Percentiles rank a stretch among this genome's conserved stretches.
Evolutionary conservation across 2,329 filamentous ascomycete genomes (phyloP).

Genomic region (Dactylonectria macrodidyma): DNA sequence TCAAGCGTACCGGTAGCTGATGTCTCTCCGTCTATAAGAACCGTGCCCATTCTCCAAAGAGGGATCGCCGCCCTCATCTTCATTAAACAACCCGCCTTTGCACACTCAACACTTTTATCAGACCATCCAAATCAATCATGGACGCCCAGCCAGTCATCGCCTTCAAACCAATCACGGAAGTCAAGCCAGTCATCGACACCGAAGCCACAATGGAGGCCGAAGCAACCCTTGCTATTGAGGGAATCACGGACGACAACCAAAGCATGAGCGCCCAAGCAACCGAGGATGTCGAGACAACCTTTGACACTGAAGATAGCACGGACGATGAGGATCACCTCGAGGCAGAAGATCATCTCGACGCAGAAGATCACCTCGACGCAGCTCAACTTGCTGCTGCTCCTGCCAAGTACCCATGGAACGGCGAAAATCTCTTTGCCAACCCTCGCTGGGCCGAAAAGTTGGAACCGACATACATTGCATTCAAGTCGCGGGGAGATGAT

Average conservation of each 20-base stretch:
- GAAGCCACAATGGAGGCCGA: background rate
- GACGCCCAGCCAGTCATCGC: background rate
- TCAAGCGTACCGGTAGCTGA: background rate
- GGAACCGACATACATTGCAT: conserved; percentile 10
- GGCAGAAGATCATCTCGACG: background rate
- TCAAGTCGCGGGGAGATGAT: conserved; percentile 9
- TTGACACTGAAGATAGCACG: no score
- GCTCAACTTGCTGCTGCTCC: background rate
- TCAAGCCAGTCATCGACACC: background rate
- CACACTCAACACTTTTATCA: background rate
- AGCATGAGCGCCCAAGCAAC: no score
- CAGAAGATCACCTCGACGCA: background rate
- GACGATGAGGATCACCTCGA: no score
- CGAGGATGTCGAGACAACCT: no score
- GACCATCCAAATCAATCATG: background rate
- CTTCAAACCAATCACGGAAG: background rate
- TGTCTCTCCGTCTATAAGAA: background rate
- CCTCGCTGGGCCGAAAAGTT: conserved; percentile 22
- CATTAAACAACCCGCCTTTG: background rate
- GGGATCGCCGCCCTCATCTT: no score
- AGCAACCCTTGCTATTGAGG: background rate
- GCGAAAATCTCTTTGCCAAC: conserved; percentile 17
- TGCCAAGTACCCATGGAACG: conserved; percentile 19
- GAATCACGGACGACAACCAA: no score
- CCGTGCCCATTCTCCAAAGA: background rate